Percentiles rank a stretch among this genome's conserved stretches.
These are phyloP conservation scores for Lasiosphaeria ovina DNA, from an alignment of 495 filamentous ascomycete genomes.

Conservation along the genomic window DNA sequence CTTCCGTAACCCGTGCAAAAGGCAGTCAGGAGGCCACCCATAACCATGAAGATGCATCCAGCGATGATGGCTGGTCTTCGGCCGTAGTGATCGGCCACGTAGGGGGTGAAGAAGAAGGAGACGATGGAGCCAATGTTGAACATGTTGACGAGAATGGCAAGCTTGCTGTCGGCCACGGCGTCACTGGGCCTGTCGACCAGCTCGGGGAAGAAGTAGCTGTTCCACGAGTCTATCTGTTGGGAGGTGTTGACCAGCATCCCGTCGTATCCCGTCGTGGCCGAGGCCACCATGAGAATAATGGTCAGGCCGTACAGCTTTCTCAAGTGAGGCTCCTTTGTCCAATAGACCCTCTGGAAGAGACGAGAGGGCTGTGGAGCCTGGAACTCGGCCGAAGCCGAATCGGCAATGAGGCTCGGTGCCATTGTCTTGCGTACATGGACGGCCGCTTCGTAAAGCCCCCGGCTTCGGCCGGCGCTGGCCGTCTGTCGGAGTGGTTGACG, in stretches of 20 bases:
- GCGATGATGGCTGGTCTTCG: slow-evolving; percentile 56
- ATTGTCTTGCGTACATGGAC: neutral
- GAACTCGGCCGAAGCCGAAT: slow-evolving; percentile 26
- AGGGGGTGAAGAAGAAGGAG: slow-evolving; percentile 65
- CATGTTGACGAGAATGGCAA: slow-evolving; percentile 66
- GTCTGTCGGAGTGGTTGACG: no score
- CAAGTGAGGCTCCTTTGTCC: slow-evolving; percentile 58
- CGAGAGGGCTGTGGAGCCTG: slow-evolving; percentile 46
- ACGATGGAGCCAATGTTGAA: slow-evolving; percentile 67
- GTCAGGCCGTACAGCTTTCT: slow-evolving; percentile 57
- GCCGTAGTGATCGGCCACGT: slow-evolving; percentile 60
- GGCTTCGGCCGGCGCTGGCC: no score
- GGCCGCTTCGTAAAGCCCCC: no score
- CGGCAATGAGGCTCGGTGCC: slow-evolving; percentile 10
- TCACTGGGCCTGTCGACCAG: slow-evolving; percentile 34
- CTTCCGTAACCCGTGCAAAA: slow-evolving; percentile 36
- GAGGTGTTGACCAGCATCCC: slow-evolving; percentile 60
- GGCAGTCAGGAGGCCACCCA: slow-evolving; percentile 40
- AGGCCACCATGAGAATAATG: slow-evolving; percentile 58
- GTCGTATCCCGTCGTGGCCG: slow-evolving; percentile 67
- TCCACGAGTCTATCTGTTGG: slow-evolving; percentile 55
- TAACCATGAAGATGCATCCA: slow-evolving; percentile 60
- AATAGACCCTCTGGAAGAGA: slow-evolving; percentile 57
- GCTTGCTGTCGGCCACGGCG: slow-evolving; percentile 39
- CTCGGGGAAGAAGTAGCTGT: slow-evolving; percentile 48